Evolutionary conservation across 2,329 filamentous ascomycete species (phyloP).

Genomic region (Phialemoniopsis sp.): DNA sequence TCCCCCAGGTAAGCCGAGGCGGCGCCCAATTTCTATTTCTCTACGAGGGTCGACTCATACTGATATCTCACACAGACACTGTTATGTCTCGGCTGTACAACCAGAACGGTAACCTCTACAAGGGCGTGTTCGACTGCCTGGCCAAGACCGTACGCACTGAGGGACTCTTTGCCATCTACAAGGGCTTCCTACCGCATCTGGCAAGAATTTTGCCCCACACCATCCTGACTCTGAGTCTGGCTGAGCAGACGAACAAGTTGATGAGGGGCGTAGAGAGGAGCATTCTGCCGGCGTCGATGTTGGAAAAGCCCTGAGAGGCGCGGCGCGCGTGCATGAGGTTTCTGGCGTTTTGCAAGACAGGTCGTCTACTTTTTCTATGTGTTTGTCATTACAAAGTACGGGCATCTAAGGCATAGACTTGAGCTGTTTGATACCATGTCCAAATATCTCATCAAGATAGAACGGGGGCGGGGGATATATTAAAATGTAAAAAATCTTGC

Average conservation of each 20-base stretch:
- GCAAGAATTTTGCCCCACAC: constrained; percentile 94
- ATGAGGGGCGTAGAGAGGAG: constrained; percentile 71
- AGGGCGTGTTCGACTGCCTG: constrained; percentile 86
- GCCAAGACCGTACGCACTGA: constrained; percentile 89
- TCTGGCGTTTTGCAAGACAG: too few relatives aligned
- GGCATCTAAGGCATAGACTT: too few relatives aligned
- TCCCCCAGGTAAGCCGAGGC: constrained; percentile 75
- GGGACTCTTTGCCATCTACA: constrained; percentile 90
- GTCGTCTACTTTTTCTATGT: too few relatives aligned
- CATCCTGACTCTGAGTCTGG: constrained; percentile 85
- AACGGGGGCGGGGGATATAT: too few relatives aligned
- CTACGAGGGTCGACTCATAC: too few relatives aligned
- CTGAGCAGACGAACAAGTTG: constrained; percentile 95
- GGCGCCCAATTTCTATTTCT: too few relatives aligned
- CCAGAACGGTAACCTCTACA: constrained; percentile 96
- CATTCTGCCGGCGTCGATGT: constrained; percentile 38
- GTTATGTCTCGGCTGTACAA: constrained; percentile 99
- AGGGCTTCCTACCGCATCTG: constrained; percentile 93
- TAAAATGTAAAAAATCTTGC: constrained; percentile 1
- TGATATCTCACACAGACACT: constrained; percentile 62
- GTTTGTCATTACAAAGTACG: too few relatives aligned
- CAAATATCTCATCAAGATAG: too few relatives aligned
- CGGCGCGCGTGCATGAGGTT: background rate
- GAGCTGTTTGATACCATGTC: too few relatives aligned
- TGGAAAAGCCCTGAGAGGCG: constrained; percentile 19